Percentiles rank a stretch among this genome's conserved stretches.
Conservation (phyloP, 1,284 basidiomycete genomes). For the Limonomyces culmigenus region DNA sequence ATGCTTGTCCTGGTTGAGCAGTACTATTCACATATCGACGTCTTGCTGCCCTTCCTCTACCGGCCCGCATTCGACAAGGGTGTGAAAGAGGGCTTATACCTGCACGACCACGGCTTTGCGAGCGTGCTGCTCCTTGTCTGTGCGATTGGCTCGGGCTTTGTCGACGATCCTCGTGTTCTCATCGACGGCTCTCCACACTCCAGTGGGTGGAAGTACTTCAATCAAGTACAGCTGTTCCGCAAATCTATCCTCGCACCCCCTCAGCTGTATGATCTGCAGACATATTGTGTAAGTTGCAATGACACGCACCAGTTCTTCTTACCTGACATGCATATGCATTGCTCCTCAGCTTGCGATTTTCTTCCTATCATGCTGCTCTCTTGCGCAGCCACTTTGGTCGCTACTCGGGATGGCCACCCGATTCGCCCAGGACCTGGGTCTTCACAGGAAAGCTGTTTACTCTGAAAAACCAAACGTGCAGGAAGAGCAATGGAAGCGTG, state of each 20-base stretch:
- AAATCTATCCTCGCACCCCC: not conserved
- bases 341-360: not conserved
- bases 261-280: not conserved
- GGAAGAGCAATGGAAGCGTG: constrained; percentile 33
- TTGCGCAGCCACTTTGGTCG: constrained; percentile 19
- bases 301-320: too few species aligned
- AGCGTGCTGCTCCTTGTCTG: constrained; percentile 26
- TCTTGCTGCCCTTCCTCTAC: constrained; percentile 24
- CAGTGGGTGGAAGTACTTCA: not conserved
- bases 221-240: not conserved
- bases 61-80: constrained; percentile 23
- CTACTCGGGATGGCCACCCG: constrained; percentile 26
- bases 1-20: constrained; percentile 19
- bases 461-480: constrained; percentile 16
- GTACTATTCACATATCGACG: constrained; percentile 23
- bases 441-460: constrained; percentile 21
- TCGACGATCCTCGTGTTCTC: constrained; percentile 29
- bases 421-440: constrained; percentile 26
- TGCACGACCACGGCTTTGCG: constrained; percentile 21
- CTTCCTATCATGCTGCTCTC: not conserved
- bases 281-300: not conserved
- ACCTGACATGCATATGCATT: not conserved
- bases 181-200: not conserved
- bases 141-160: constrained; percentile 26
- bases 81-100: constrained; percentile 18